Percentiles rank a stretch among this genome's conserved stretches.
phyloP scores from a whole-genome alignment of 257 asterid genomes.

The Agastache rugosa region DNA sequence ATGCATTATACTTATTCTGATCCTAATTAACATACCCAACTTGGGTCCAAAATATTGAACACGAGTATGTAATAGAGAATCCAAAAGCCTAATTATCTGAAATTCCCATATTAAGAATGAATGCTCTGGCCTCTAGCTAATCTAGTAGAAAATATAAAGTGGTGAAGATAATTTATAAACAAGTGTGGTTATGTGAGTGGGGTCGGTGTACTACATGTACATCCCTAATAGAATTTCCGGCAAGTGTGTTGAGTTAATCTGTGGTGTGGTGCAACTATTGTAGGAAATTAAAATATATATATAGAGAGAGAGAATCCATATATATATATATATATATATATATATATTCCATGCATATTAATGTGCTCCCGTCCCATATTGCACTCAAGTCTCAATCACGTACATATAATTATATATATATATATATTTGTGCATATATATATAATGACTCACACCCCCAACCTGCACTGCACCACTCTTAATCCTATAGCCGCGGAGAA shows the following conservation, averaged over 20 bases:
- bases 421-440: slow-evolving; percentile 22
- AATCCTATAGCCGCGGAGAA: no score
- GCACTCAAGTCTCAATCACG: slow-evolving; percentile 2
- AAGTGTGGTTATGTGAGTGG: no score
- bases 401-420: not conserved
- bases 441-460: slow-evolving; percentile 14
- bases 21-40: no score
- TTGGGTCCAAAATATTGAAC: no score
- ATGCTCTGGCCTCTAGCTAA: not conserved
- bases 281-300: not conserved
- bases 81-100: not conserved
- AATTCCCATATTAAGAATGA: not conserved
- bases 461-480: not conserved
- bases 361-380: slow-evolving; percentile 27
- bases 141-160: not conserved
- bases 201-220: no score
- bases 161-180: no score
- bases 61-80: not conserved
- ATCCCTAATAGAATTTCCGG: no score
- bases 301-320: slow-evolving; percentile 7
- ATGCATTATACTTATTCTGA: no score
- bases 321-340: no score
- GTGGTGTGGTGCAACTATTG: not conserved
- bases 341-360: slow-evolving; percentile 19
- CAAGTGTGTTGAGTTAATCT: slow-evolving; percentile 22